Evolutionary conservation across 768 basidiomycete species (phyloP), one percentile per base, ranked within the genome.

Genomic region (Chalciporus pseudorubinellus): DNA sequence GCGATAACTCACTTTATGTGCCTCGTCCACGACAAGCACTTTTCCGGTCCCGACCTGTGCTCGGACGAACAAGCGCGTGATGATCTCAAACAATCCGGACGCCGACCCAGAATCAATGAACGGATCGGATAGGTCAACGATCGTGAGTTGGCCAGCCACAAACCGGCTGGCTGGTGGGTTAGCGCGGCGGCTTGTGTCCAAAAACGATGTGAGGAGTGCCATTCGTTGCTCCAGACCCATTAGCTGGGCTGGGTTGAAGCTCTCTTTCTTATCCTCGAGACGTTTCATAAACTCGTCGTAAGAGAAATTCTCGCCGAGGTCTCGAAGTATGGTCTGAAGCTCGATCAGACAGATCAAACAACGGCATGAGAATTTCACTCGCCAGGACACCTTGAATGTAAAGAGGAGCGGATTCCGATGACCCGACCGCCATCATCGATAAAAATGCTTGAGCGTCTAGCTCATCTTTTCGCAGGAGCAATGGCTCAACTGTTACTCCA

Each of bases 371-470:
- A 29, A 42, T 14, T n/a, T 16, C n/a, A 60, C 80, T 59, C 57
- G 87, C 87, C 56, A 89, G 58, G 21, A 89, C 66, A 0, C 80
- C 77, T 46, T 89, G 87, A 60, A 89, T 79, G 63, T 89, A 89
- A 1, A 89, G 63, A 0, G 87, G 87, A 0, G 84, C 79, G 0
- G 74, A 71, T 1, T 85, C 83, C 0, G 82, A 79, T 0, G 80
- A 78, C 0, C 77, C 80, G 1, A 87, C 72, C 0, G 85, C 81
- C 87, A 89, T 89, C 81, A 89, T 83, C 0, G 84, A 84, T 28
- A 88, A 57, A 51, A 89, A 82, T 1, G 86, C 83, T 16, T 81
- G 69, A 1, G 84, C 82, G 61, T 88, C 87, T 0, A 88, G 73
- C 50, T 89, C 87, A 5, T 74, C 68, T 53, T 82, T 78, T 4